These are phyloP conservation scores for Albatrellus ellisii DNA, from an alignment of 768 basidiomycete species.

Conservation along the genomic window DNA sequence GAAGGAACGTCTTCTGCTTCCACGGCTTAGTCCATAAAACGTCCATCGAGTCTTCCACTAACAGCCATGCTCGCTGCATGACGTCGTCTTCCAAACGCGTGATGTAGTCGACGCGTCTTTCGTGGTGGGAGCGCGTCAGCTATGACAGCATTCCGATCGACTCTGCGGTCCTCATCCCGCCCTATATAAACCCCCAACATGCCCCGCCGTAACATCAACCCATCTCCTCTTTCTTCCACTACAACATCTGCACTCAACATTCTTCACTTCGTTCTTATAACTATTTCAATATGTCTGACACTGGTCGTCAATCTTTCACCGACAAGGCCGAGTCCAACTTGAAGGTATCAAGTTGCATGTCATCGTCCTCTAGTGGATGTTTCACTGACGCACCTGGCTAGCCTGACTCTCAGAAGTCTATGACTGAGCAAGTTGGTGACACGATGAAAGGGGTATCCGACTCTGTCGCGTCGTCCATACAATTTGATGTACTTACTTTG, in stretches of 20 bases:
- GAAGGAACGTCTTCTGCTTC: slow-evolving; percentile 14
- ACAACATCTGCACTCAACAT: neutral
- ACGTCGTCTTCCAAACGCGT: neutral
- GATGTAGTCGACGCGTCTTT: neutral
- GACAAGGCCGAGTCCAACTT: slow-evolving; percentile 22
- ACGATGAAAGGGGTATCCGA: slow-evolving; percentile 22
- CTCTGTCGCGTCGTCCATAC: slow-evolving; percentile 17
- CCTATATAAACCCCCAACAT: neutral
- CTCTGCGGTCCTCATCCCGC: neutral
- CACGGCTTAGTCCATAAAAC: neutral
- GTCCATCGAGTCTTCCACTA: neutral
- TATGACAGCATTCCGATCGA: neutral
- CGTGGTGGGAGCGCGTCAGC: neutral
- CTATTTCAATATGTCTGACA: slow-evolving; percentile 21
- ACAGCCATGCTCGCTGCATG: neutral
- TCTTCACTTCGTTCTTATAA: neutral
- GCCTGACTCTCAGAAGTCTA: slow-evolving; percentile 26
- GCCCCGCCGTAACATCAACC: neutral
- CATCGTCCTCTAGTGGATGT: neutral
- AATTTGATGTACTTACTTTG: slow-evolving; percentile 17
- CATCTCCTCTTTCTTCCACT: neutral
- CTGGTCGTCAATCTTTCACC: slow-evolving; percentile 21
- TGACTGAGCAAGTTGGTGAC: slow-evolving; percentile 25
- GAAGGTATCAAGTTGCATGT: slow-evolving; percentile 17
- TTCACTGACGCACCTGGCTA: neutral